Percentiles rank a stretch among this genome's conserved stretches.
Evolutionary conservation across 257 asterid species (phyloP).

Genomic region (Echites panduratus): DNA sequence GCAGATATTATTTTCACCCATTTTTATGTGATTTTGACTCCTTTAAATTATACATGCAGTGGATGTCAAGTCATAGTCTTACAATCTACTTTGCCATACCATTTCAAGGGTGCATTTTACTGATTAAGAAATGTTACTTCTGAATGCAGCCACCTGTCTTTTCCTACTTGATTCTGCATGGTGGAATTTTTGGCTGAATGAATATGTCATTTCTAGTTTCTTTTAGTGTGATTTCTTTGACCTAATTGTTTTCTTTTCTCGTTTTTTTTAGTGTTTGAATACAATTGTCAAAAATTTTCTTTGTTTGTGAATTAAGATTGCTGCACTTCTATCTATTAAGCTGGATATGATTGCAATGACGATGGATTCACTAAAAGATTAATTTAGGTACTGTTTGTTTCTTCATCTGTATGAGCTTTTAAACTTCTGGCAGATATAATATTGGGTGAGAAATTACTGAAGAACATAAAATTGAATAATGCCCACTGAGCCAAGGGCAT

Average conservation of each 20-base stretch:
- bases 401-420: neutral
- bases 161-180: neutral
- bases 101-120: neutral
- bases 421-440: neutral
- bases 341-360: neutral
- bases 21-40: neutral
- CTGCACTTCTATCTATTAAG: neutral
- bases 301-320: neutral
- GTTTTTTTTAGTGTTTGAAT: neutral
- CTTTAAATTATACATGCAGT: neutral
- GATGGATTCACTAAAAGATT: neutral
- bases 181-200: neutral
- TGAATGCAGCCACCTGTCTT: neutral
- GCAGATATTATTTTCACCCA: neutral
- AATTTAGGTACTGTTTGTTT: neutral
- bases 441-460: neutral
- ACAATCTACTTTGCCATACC: neutral
- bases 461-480: neutral
- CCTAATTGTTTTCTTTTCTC: no score
- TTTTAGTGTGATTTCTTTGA: neutral
- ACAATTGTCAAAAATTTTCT: neutral
- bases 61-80: neutral
- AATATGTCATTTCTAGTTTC: neutral
- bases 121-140: neutral
- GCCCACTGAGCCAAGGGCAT: constrained; percentile 2